Base-by-base conservation (phyloP, 2,329 filamentous ascomycete species). In the Gyromitra esculenta region DNA sequence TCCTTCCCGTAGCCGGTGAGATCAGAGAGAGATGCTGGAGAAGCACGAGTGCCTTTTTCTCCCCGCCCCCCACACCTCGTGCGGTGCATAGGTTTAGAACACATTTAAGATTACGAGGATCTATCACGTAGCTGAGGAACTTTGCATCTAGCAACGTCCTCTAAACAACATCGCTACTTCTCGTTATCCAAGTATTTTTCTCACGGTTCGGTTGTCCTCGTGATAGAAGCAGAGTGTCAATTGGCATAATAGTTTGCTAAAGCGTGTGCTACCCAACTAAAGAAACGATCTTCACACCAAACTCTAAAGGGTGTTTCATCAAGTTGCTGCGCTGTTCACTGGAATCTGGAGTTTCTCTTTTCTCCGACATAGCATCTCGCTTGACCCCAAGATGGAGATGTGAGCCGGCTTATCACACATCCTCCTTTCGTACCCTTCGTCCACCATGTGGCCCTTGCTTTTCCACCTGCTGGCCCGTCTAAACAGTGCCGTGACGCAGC, bases 401-500 rank as follows among this genome's bases (percentile, higher is more conserved):
- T 73, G 48, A 57, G 56, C 74, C 70, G 69, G 69, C 43, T 54
- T 45, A 65, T 59, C 73, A 43, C 63, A 18, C 8, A 25, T 35
- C 43, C 63, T 15, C n/a, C 18, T 18, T 15, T 50, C 52, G 59
- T 41, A 15, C 43, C 31, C 63, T 21, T 52, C 63, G 71, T 69
- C 70, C 70, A 50, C 75, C 43, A 65, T 77, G 65, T 59, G 75
- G 75, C 75, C 70, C 75, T 64, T 77, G 64, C 75, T 76, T 68
- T 31, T 72, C 45, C 25, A 8, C 9, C 11, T 41, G 35, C 15
- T 18, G 9, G 18, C 69, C 64, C 56, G 63, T 45, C 64, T 71
- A 71, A 62, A 31, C 63, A n/a, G 21, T 41, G 45, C 15, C 45
- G 45, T 37, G 39, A 66, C 35, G 11, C 54, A 52, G 39, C 37